A percentile compares a stretch with the other conserved stretches of the same genome.
Conservation (phyloP, 148 eudicot species). For the Chenopodium suecicum region DNA sequence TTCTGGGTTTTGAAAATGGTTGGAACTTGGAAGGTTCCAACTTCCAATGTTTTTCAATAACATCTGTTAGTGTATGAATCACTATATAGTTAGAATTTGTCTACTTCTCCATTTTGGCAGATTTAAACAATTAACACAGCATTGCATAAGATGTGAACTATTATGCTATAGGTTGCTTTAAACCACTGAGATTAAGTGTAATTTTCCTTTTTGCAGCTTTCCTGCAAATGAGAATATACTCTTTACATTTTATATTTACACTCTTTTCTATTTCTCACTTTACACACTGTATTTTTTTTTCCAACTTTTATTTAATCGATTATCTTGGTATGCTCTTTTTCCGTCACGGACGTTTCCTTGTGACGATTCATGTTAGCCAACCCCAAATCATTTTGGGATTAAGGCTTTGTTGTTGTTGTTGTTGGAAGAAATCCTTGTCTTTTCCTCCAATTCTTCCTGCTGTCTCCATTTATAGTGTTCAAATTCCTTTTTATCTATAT, state of each 20-base stretch:
- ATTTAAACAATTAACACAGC: not conserved
- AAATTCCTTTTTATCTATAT: too few relatives aligned
- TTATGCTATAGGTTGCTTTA: constrained; percentile 2
- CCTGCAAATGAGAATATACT: not conserved
- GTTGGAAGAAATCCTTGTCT: not conserved
- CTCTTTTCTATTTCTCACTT: too few relatives aligned
- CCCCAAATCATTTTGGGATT: too few relatives aligned
- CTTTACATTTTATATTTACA: too few relatives aligned
- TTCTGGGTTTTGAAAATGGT: not conserved
- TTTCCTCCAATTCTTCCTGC: not conserved
- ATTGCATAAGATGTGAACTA: not conserved
- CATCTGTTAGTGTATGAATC: not conserved
- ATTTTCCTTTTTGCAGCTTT: not conserved
- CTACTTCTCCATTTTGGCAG: not conserved
- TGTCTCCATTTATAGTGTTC: too few relatives aligned
- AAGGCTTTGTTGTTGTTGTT: too few relatives aligned
- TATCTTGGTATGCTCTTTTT: too few relatives aligned
- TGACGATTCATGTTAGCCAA: too few relatives aligned
- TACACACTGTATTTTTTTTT: too few relatives aligned
- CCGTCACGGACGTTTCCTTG: too few relatives aligned
- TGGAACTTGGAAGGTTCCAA: not conserved
- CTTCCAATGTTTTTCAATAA: not conserved
- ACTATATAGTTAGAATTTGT: not conserved
- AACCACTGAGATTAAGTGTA: not conserved
- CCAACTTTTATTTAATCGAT: too few relatives aligned